Conservation (phyloP, 306 rosid genomes). For the Cucurbita ficifolia region DNA sequence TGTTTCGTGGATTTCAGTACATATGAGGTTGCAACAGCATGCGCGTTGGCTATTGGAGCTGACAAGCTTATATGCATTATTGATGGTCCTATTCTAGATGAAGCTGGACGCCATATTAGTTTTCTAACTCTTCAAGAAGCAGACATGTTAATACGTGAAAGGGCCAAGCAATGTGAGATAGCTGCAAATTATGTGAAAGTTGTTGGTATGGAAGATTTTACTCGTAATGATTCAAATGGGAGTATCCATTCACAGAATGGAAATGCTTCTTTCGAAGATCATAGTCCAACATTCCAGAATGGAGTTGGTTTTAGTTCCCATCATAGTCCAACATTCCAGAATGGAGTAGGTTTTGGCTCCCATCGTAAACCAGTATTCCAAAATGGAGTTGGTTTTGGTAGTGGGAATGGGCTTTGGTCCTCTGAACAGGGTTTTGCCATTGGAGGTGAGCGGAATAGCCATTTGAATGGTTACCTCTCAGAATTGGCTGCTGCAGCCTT, state of each 20-base stretch:
- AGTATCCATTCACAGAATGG: slow-evolving; percentile 35
- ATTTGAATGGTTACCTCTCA: slow-evolving; percentile 74
- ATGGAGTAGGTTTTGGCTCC: slow-evolving; percentile 61
- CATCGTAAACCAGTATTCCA: slow-evolving; percentile 36
- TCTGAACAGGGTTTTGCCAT: slow-evolving; percentile 86
- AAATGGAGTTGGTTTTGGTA: slow-evolving; percentile 80
- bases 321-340: slow-evolving; percentile 39
- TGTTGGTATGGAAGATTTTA: slow-evolving; percentile 43
- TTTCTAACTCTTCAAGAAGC: slow-evolving; percentile 93
- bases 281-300: slow-evolving; percentile 47
- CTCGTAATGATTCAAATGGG: slow-evolving; percentile 19
- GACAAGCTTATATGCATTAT: slow-evolving; percentile 87
- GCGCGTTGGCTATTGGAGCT: slow-evolving; percentile 85
- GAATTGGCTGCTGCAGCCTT: slow-evolving; percentile 99
- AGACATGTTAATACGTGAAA: slow-evolving; percentile 64
- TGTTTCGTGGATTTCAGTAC: slow-evolving; percentile 39
- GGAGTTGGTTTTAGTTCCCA: slow-evolving; percentile 63
- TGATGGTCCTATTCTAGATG: slow-evolving; percentile 89
- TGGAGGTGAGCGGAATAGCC: slow-evolving; percentile 84
- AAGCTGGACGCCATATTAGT: slow-evolving; percentile 54
- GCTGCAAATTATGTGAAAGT: slow-evolving; percentile 94
- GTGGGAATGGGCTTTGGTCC: slow-evolving; percentile 67
- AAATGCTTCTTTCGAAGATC: slow-evolving; percentile 17
- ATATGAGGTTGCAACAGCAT: slow-evolving; percentile 93
- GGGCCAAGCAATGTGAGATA: slow-evolving; percentile 84